These are phyloP conservation scores for Penicillium egyptiacum DNA, from an alignment of 495 filamentous ascomycete genomes.

Conservation along the genomic window DNA sequence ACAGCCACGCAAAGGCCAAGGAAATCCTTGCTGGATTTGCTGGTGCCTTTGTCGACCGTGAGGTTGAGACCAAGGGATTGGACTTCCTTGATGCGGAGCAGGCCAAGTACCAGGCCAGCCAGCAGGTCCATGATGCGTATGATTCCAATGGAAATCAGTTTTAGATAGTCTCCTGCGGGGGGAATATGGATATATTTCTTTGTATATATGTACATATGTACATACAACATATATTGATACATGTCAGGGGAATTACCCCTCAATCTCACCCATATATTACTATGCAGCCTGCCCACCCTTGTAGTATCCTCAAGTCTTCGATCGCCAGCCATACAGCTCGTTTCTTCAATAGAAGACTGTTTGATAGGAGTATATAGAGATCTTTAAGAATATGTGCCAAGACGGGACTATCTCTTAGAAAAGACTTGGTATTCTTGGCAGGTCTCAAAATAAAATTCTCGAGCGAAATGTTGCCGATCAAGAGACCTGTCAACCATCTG, in stretches of 20 bases:
- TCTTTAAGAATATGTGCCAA: not conserved
- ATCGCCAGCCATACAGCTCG: not conserved
- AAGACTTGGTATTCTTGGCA: not conserved
- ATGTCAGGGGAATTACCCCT: not conserved
- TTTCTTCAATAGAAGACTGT: not conserved
- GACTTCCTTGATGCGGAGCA: conserved; percentile 66
- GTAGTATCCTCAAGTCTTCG: not conserved
- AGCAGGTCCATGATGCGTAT: conserved; percentile 31
- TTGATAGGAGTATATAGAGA: not conserved
- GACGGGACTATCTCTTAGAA: not conserved
- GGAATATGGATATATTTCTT: not conserved
- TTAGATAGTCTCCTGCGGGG: not conserved
- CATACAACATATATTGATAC: too few relatives aligned
- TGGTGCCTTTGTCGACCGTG: conserved; percentile 69
- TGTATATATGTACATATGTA: not conserved
- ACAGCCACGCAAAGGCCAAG: conserved; percentile 67
- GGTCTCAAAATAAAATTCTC: not conserved
- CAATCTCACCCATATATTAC: not conserved
- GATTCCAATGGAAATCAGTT: not conserved
- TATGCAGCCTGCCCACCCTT: not conserved
- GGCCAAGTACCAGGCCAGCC: conserved; percentile 60
- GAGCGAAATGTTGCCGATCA: too few relatives aligned
- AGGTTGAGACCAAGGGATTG: conserved; percentile 68
- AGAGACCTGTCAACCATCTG: not conserved
- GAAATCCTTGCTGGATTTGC: conserved; percentile 68